Conservation (phyloP, 306 rosid species). For the Benincasa hispida region DNA sequence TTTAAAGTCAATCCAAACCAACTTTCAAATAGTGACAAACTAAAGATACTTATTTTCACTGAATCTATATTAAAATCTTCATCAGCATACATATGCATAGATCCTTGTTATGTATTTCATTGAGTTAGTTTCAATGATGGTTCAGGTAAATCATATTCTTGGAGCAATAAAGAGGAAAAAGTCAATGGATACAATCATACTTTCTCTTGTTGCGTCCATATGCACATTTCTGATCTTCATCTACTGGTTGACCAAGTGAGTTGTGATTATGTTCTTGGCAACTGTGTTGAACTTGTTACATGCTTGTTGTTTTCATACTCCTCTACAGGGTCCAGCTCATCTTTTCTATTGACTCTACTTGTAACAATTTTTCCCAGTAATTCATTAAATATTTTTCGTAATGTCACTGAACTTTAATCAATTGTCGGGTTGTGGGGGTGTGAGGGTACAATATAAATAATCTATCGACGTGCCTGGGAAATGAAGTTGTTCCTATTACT, state of each 20-base stretch:
- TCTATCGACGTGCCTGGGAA: not conserved
- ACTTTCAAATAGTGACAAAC: not conserved
- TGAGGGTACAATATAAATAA: not conserved
- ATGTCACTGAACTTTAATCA: not conserved
- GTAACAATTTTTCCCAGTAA: not conserved
- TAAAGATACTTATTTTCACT: not conserved
- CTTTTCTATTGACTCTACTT: not conserved
- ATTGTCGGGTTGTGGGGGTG: not conserved
- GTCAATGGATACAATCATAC: constrained; percentile 84
- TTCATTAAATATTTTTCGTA: not conserved
- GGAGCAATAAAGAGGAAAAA: constrained; percentile 77
- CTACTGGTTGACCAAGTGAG: constrained; percentile 89
- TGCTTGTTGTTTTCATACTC: constrained; percentile 1
- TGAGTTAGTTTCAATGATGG: not conserved
- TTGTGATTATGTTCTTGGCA: constrained; percentile 3
- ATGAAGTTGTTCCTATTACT: not conserved
- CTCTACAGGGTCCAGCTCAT: not conserved
- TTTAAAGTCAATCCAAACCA: too few species aligned
- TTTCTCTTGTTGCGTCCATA: constrained; percentile 73
- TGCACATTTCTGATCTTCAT: constrained; percentile 81
- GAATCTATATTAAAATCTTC: not conserved
- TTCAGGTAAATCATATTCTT: constrained; percentile 77
- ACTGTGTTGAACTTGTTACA: not conserved
- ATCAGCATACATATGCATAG: not conserved
- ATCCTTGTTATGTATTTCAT: not conserved